phyloP scores from a whole-genome alignment of 2,329 filamentous ascomycete genomes.

The Ophidiomyces ophidiicola region DNA sequence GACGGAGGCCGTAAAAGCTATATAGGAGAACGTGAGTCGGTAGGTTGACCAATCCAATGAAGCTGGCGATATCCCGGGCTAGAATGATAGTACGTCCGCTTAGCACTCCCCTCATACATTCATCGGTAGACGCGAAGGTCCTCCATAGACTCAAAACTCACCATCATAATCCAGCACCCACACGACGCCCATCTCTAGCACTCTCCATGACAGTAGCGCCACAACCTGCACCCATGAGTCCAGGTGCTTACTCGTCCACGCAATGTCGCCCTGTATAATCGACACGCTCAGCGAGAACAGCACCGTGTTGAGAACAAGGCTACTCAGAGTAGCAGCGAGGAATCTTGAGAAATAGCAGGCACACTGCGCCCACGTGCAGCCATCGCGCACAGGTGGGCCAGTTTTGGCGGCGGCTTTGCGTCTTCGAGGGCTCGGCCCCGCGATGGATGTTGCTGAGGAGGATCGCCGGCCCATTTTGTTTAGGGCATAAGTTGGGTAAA shows the following conservation, averaged over 20 bases:
- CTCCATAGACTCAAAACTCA: slow-evolving; percentile 24
- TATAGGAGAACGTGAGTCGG: slow-evolving; percentile 64
- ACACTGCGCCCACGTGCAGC: slow-evolving; percentile 18
- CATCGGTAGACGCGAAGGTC: background rate
- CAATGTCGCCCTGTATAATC: slow-evolving; percentile 53
- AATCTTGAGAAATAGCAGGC: slow-evolving; percentile 33
- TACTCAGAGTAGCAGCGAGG: slow-evolving; percentile 37
- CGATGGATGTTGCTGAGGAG: slow-evolving; percentile 13
- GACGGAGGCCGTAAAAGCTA: slow-evolving; percentile 62
- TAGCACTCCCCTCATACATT: background rate
- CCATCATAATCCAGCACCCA: slow-evolving; percentile 64
- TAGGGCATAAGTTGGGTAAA: background rate
- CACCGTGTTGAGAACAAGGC: slow-evolving; percentile 50
- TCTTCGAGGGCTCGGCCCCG: slow-evolving; percentile 15
- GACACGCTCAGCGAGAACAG: slow-evolving; percentile 52
- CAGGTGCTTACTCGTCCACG: slow-evolving; percentile 51
- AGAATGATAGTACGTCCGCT: background rate
- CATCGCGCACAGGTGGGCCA: background rate
- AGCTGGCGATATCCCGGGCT: slow-evolving; percentile 45
- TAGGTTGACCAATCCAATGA: slow-evolving; percentile 59
- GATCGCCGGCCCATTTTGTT: slow-evolving; percentile 12
- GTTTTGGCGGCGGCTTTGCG: slow-evolving; percentile 6
- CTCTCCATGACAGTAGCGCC: slow-evolving; percentile 45
- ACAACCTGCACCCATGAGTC: slow-evolving; percentile 52
- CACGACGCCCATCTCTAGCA: slow-evolving; percentile 53